A percentile compares a stretch with the other conserved stretches of the same genome.
Evolutionary conservation across 2,329 filamentous ascomycete genomes (phyloP).

Genomic region (Juglanconis sp.): DNA sequence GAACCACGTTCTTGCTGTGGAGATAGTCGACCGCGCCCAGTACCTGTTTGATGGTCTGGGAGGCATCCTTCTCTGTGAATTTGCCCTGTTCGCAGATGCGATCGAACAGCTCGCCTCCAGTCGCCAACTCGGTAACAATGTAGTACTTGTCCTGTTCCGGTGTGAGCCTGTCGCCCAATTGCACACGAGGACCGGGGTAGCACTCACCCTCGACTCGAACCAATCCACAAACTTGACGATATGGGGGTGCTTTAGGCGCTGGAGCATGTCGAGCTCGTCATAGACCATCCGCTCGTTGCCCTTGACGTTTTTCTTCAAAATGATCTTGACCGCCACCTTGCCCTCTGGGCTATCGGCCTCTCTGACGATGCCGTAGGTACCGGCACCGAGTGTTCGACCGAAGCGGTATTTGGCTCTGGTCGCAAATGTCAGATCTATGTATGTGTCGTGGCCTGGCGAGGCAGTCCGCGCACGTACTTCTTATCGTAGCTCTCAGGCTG

Average conservation of each 20-base stretch:
- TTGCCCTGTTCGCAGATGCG: conserved; percentile 97
- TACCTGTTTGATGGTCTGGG: conserved; percentile 91
- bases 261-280: conserved; percentile 92
- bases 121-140: conserved; percentile 94
- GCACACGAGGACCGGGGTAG: background rate
- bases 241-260: conserved; percentile 85
- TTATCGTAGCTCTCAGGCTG: conserved; percentile 98
- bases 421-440: conserved; percentile 15
- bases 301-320: conserved; percentile 98
- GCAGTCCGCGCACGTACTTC: conserved; percentile 60
- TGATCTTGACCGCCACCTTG: conserved; percentile 96
- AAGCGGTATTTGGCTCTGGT: conserved; percentile 81
- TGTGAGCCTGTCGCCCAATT: background rate
- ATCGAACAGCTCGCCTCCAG: conserved; percentile 94
- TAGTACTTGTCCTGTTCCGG: conserved; percentile 89
- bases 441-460: conserved; percentile 18
- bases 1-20: conserved; percentile 91
- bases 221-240: conserved; percentile 98
- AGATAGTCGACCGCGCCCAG: conserved; percentile 91
- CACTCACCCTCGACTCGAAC: conserved; percentile 90
- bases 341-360: conserved; percentile 83
- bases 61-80: conserved; percentile 97
- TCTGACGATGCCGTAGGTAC: conserved; percentile 96
- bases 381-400: conserved; percentile 88
- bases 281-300: conserved; percentile 99